These are phyloP conservation scores for Exobasidium rhododendri DNA, from an alignment of 1,284 basidiomycete species.

Conservation along the genomic window DNA sequence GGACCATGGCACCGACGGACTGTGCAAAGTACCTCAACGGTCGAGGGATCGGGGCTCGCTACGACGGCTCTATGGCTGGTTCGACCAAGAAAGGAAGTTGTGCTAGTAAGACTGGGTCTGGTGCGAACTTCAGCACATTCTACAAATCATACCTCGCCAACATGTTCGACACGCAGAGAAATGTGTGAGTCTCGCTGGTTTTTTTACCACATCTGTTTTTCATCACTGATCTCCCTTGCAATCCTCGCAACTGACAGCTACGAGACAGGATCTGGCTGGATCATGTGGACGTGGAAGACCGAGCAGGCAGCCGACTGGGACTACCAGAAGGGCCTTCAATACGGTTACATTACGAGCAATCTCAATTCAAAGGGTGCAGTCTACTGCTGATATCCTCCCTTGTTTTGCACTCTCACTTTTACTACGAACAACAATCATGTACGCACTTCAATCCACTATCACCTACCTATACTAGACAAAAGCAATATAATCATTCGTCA, in stretches of 20 bases:
- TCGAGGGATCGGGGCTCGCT: constrained; percentile 67
- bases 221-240: background rate
- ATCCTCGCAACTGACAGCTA: constrained; percentile 16
- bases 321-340: constrained; percentile 49
- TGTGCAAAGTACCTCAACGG: constrained; percentile 76
- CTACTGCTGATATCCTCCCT: background rate
- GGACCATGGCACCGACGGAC: constrained; percentile 67
- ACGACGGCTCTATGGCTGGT: constrained; percentile 66
- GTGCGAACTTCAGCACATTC: constrained; percentile 67
- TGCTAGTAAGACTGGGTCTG: constrained; percentile 67
- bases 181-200: constrained; percentile 18
- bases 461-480: too few relatives aligned
- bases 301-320: constrained; percentile 52
- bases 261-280: constrained; percentile 64
- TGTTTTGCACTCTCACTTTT: too few relatives aligned
- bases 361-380: constrained; percentile 8
- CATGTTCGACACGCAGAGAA: constrained; percentile 75
- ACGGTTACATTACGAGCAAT: constrained; percentile 40
- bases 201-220: background rate
- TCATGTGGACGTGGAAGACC: constrained; percentile 81
- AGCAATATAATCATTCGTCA: too few relatives aligned
- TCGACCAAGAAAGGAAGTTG: constrained; percentile 66
- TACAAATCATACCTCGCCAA: constrained; percentile 81
- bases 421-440: too few relatives aligned
- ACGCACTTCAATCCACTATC: too few relatives aligned